Evolutionary conservation across 2,329 filamentous ascomycete genomes (phyloP), one percentile per base, ranked within the genome.

Genomic region (Trichocomaceae sp.): DNA sequence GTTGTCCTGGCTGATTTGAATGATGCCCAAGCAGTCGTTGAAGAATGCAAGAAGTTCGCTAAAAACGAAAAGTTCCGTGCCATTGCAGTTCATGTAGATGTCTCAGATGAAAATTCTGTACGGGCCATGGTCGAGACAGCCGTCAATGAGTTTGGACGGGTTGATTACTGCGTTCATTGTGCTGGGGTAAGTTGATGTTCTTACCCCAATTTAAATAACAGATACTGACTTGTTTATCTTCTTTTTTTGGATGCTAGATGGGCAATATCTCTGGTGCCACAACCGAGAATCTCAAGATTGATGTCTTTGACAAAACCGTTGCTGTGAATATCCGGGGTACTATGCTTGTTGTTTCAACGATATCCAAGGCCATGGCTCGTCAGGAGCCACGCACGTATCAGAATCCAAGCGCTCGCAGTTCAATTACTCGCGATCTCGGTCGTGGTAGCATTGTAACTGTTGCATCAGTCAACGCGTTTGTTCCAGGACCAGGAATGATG

Each of bases 291-390:
- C 17, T 47, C 5, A 47, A 47, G 45, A 29, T 31, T 13, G 45
- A 47, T 23, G 22, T 47, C 12, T 76, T 68, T 58, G 63, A 69
- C 53, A 69, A 66, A 35, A 56, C 71, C 8, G 64, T 69, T 2
- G 59, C 66, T 20, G 68, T 71, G 7, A 77, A 75, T 54, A 57
- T 71, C 12, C 69, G 66, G 12, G 72, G 72, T 4, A 71, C 72
- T 1, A 69, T 75, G 23, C 65, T 72, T 29, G 68, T 71, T 49
- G 69, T 71, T 2, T 68, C 72, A 10, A 69, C 73, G 2, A 49
- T 63, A 5, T 42, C 48, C 5, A 52, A 37, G 19, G 49, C 50
- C 20, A 64, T 64, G 61, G 49, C 52, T 12, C 29, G 23, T 9
- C 60, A 62, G 35, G 22, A 47, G 9, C 66, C 69, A 8, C 66